Evolutionary conservation across 805 yeast genomes (phyloP), one percentile per base, ranked within the genome.

Genomic region (Diddensiella transvaalensis): DNA sequence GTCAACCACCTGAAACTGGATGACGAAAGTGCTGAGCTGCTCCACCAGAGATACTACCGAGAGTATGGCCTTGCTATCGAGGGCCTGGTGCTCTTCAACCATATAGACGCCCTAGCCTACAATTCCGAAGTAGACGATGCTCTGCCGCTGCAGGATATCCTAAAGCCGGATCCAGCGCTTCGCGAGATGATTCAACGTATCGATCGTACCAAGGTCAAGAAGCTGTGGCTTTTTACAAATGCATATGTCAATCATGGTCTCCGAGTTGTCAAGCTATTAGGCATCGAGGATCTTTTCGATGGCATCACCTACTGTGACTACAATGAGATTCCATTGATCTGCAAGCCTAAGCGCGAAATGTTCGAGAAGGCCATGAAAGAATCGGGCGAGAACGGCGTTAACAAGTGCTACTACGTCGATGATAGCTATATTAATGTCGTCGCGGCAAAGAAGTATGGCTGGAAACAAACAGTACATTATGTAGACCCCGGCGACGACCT

Each of bases 291-390:
- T 63, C 63, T 88, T 47, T 90, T 93, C 63, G 98, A 91, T 56
- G 99, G 99, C 0, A 75, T 93, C 56, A 88, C 97, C 1, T 91
- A 72, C 67, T 93, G 99, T 69, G 95, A 93, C 68, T 93, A 93
- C 63, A 55, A 63, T 11, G 71, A 80, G 42, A 60, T 71, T 44
- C 80, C 79, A 47, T 73, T 91, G 49, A 69, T 83, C 26, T 93
- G 98, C 69, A 91, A 91, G 68, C 99, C 99, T n/a, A 87, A 86
- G 80, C 69, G 72, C 17, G 72, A 68, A 46, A 80, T 83, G 59
- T 91, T 82, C 61, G 74, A 77, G 32, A 76, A 72, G 49, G 72
- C 70, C 26, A 73, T 87, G 67, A 50, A 60, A 5, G 78, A 82
- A 41, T 83, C 96, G 24, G 83, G 84, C 21, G 78, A 79, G 8